Percentiles rank a stretch among this genome's conserved stretches.
Conservation (phyloP, 495 filamentous ascomycete species). For the Aspergillus ostianus region DNA sequence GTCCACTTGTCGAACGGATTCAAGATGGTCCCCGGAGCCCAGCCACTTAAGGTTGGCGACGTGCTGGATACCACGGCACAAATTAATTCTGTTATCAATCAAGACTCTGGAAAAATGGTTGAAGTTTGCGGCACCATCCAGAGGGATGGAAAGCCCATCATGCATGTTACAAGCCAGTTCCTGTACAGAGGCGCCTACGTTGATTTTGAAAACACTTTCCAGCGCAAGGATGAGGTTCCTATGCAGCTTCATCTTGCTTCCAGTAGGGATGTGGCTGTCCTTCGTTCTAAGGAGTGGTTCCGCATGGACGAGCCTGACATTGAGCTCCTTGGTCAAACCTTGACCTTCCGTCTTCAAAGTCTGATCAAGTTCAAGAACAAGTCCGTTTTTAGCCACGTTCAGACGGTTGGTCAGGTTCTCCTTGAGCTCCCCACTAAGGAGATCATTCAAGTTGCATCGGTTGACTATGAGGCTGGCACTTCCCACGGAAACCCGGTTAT, state of each 20-base stretch:
- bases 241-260: slow-evolving; percentile 88
- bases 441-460: slow-evolving; percentile 90
- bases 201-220: slow-evolving; percentile 97
- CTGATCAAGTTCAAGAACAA: slow-evolving; percentile 93
- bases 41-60: slow-evolving; percentile 92
- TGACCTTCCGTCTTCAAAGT: slow-evolving; percentile 94
- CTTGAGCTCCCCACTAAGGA: slow-evolving; percentile 97
- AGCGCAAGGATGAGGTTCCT: slow-evolving; percentile 91
- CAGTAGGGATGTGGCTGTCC: slow-evolving; percentile 86
- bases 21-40: slow-evolving; percentile 95
- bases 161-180: slow-evolving; percentile 98
- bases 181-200: slow-evolving; percentile 89
- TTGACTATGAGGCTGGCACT: slow-evolving; percentile 84
- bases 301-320: slow-evolving; percentile 74
- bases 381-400: slow-evolving; percentile 86
- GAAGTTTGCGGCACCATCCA: slow-evolving; percentile 96
- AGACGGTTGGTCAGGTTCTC: slow-evolving; percentile 90
- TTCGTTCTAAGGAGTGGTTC: slow-evolving; percentile 97
- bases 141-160: slow-evolving; percentile 81
- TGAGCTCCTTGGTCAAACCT: slow-evolving; percentile 83
- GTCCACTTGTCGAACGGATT: slow-evolving; percentile 96
- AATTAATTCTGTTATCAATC: slow-evolving; percentile 96
- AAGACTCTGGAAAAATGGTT: slow-evolving; percentile 98
- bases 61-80: slow-evolving; percentile 89
- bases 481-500: slow-evolving; percentile 96